Conservation (phyloP, 768 basidiomycete species). For the Trametes elegans region DNA sequence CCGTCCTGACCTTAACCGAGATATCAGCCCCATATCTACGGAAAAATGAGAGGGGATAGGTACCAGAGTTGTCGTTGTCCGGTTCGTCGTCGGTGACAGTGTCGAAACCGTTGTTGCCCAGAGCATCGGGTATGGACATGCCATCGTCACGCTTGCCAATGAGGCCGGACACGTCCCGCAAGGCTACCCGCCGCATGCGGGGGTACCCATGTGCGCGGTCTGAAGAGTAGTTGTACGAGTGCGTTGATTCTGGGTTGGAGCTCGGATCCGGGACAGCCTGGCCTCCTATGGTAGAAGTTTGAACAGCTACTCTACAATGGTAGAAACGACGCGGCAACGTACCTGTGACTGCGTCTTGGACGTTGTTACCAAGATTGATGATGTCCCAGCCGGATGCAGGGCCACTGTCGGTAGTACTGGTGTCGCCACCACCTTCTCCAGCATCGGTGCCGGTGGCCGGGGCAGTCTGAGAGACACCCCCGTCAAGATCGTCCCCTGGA, state of each 20-base stretch:
- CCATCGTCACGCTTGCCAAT: not conserved
- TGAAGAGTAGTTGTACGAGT: not conserved
- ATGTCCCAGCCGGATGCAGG: not conserved
- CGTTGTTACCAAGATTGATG: not conserved
- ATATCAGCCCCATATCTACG: not conserved
- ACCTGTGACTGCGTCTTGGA: not conserved
- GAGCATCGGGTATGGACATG: not conserved
- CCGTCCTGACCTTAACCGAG: not conserved
- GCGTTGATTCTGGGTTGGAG: not conserved
- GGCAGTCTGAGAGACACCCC: conserved; percentile 8
- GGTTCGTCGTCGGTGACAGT: not conserved
- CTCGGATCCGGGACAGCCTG: not conserved
- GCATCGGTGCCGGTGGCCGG: conserved; percentile 10
- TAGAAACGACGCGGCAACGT: not conserved
- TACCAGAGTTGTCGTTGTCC: conserved; percentile 1
- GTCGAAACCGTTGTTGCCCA: not conserved
- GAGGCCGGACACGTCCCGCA: not conserved
- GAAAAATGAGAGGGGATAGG: not conserved
- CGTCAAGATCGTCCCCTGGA: not conserved
- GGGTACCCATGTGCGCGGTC: not conserved
- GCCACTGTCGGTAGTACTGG: not conserved
- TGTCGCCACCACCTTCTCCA: conserved; percentile 1
- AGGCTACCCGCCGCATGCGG: conserved; percentile 1
- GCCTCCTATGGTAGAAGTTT: not conserved
- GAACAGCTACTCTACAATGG: too few relatives aligned